These are phyloP conservation scores for Chaetomium cochliodes DNA, from an alignment of 495 filamentous ascomycete species.

Conservation along the genomic window DNA sequence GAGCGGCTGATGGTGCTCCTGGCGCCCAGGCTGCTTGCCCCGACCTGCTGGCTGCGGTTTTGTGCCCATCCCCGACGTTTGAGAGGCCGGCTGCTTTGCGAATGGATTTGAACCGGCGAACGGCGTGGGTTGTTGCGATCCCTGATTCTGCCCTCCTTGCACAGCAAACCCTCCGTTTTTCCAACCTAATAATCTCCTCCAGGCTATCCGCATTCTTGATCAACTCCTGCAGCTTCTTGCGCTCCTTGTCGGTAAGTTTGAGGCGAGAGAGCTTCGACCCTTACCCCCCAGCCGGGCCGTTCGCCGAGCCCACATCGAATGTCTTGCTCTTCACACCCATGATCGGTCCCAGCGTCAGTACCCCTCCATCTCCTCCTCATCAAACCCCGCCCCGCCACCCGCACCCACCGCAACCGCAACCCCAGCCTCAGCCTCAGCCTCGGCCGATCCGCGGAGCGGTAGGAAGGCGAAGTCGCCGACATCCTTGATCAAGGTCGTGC, in stretches of 20 bases:
- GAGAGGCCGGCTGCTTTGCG: constrained; percentile 1
- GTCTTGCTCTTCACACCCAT: constrained; percentile 83
- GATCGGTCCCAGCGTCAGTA: constrained; percentile 54
- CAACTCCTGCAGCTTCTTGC: constrained; percentile 62
- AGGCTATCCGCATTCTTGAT: constrained; percentile 77
- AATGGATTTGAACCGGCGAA: constrained; percentile 8
- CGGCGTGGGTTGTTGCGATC: not conserved
- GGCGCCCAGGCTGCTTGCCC: constrained; percentile 21
- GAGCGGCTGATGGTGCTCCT: constrained; percentile 8
- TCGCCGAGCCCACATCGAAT: constrained; percentile 61
- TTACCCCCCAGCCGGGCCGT: constrained; percentile 36
- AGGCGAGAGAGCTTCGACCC: constrained; percentile 64
- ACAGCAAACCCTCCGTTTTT: constrained; percentile 15
- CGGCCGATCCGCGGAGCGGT: no score
- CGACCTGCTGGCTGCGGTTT: constrained; percentile 9
- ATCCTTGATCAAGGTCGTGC: no score
- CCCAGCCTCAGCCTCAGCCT: no score
- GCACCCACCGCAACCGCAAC: no score
- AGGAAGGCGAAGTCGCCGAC: no score
- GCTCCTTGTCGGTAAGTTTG: constrained; percentile 64
- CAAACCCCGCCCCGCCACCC: no score
- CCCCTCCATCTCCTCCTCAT: no score
- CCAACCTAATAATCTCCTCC: constrained; percentile 73
- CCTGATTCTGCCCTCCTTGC: constrained; percentile 2
- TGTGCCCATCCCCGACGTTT: not conserved